Evolutionary conservation across 2,329 filamentous ascomycete species (phyloP).

Genomic region (Botrytis hyacinthi): DNA sequence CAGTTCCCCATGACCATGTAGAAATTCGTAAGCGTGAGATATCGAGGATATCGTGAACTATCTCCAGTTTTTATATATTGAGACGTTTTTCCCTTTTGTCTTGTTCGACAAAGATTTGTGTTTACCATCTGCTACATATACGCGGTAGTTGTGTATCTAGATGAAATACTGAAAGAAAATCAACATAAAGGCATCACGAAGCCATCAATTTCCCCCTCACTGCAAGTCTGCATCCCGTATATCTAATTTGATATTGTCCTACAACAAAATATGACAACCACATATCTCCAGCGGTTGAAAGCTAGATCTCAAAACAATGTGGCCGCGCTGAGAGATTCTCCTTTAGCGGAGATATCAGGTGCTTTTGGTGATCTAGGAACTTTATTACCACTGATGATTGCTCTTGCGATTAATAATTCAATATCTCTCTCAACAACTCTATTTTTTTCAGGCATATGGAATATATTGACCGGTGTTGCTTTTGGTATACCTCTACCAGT

Average conservation of each 20-base stretch:
- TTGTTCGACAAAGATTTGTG: neutral
- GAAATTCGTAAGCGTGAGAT: constrained; percentile 1
- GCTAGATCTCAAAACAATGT: constrained; percentile 48
- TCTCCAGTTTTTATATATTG: neutral
- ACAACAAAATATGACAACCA: neutral
- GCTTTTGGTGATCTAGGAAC: constrained; percentile 88
- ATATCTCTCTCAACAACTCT: constrained; percentile 82
- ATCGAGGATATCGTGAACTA: neutral
- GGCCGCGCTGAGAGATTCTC: constrained; percentile 52
- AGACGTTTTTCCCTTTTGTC: neutral
- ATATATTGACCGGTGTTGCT: constrained; percentile 74
- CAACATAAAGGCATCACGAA: neutral
- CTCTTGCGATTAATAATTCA: constrained; percentile 72
- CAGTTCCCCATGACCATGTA: constrained; percentile 7
- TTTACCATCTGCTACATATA: neutral
- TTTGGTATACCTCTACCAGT: constrained; percentile 91
- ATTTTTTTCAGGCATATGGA: constrained; percentile 84
- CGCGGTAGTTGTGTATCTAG: no score
- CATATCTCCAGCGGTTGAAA: neutral
- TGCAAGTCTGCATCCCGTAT: neutral
- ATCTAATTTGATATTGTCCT: neutral
- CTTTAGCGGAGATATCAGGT: constrained; percentile 78
- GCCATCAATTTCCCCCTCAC: neutral
- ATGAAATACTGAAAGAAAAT: neutral
- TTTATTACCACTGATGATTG: constrained; percentile 83